Evolutionary conservation across 495 filamentous ascomycete species (phyloP).

Genomic region (Viridothelium virens): DNA sequence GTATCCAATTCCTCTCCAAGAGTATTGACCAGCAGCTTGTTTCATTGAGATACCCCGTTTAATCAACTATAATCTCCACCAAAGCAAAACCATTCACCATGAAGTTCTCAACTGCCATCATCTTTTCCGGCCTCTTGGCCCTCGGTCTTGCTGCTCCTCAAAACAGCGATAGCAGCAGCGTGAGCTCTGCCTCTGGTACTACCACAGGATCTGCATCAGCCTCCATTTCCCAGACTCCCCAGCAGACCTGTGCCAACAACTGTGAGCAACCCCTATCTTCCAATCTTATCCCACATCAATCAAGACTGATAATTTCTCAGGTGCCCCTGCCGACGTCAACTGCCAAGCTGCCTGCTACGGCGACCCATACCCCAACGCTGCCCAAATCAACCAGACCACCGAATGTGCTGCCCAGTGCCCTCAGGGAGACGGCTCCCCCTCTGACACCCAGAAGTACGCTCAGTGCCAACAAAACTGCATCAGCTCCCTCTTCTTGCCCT

Average conservation of each 20-base stretch:
- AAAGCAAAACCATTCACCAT: constrained; percentile 10
- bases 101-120: constrained; percentile 11
- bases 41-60: constrained; percentile 23
- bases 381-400: constrained; percentile 14
- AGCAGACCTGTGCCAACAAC: constrained; percentile 6
- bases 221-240: background rate
- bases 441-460: constrained; percentile 13
- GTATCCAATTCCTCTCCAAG: background rate
- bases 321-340: constrained; percentile 11
- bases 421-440: constrained; percentile 10
- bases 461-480: constrained; percentile 14
- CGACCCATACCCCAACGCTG: constrained; percentile 12
- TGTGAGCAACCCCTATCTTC: background rate
- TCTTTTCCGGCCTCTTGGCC: background rate
- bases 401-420: constrained; percentile 16
- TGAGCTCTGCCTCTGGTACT: background rate
- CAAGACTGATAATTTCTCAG: background rate
- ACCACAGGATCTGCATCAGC: background rate
- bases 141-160: constrained; percentile 1
- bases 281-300: background rate
- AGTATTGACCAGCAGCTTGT: background rate
- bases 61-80: constrained; percentile 9
- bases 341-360: constrained; percentile 14
- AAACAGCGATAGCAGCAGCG: background rate
- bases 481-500: constrained; percentile 13